Evolutionary conservation across 371 early-diverging fungal species (phyloP), one percentile per base, ranked within the genome.

Genomic region (Gilbertella persicaria): DNA sequence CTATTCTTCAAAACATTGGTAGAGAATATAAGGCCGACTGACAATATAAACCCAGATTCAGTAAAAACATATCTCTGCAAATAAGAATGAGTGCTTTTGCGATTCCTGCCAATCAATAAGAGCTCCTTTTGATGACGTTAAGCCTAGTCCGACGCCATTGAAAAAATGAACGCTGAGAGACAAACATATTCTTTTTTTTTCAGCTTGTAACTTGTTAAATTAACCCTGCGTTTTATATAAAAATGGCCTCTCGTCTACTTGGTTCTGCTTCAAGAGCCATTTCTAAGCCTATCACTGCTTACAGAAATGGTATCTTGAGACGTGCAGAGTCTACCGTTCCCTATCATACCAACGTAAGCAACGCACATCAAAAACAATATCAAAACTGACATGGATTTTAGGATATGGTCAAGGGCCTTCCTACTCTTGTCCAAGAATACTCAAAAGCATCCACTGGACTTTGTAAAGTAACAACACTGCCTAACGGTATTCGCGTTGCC

Each of bases 401-500:
- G 17, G 23, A 9, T 19, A 26, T 23, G 38, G 44, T 48, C n/a
- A 40, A 51, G 21, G 55, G 55, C 5, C 53, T 67, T 19, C 69
- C 71, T 8, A 76, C 73, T 8, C 56, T 52, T 40, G 65, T 69
- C 9, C 73, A 76, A 53, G 73, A 78, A 52, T 78, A 67, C 51
- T 74, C 78, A 25, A 74, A 73, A 38, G 55, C 70, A 4, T 59
- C 68, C 48, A 66, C 74, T 23, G 72, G 65, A 14, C 51, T 66
- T 10, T 66, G 72, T 50, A 67, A 70, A 42, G 74, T 91, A 13
- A 90, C 95, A 14, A 87, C 87, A 20, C 81, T 96, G 4, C 74
- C 87, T 9, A 96, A 96, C 66, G 98, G 96, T 4, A 64, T 98
- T 26, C 83, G 90, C 0, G 87, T 98, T 6, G 88, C 90, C 4